These are phyloP conservation scores for Colletotrichum paranaense DNA, from an alignment of 2,329 filamentous ascomycete species.

Conservation along the genomic window DNA sequence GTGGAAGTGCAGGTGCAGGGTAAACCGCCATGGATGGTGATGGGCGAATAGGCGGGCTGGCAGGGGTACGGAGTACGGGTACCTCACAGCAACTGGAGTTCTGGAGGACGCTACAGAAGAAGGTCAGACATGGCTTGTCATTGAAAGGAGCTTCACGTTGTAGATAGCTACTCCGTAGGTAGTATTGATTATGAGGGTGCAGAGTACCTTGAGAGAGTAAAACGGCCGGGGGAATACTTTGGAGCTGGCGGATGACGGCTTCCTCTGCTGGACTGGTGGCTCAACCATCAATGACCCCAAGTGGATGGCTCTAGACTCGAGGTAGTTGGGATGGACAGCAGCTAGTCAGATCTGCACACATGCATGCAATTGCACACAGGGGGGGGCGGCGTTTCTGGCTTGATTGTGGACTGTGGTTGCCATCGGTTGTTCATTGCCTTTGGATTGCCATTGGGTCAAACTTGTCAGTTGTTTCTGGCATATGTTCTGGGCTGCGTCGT, in stretches of 20 bases:
- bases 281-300: background rate
- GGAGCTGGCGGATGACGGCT: background rate
- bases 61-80: background rate
- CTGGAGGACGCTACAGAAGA: background rate
- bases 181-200: background rate
- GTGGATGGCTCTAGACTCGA: background rate
- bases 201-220: background rate
- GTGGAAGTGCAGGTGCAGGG: constrained; percentile 6
- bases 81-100: background rate
- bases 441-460: background rate
- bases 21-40: background rate
- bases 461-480: background rate
- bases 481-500: background rate
- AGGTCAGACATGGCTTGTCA: background rate
- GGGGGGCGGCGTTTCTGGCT: background rate
- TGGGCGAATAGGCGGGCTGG: constrained; percentile 1
- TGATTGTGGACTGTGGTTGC: background rate
- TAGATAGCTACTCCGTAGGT: too few relatives aligned
- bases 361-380: constrained; percentile 27
- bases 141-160: background rate
- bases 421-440: background rate
- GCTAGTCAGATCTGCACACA: constrained; percentile 25
- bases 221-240: background rate
- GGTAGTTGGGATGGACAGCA: constrained; percentile 5
- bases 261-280: background rate